Conservation (phyloP, 306 rosid species). For the Delonix regia region DNA sequence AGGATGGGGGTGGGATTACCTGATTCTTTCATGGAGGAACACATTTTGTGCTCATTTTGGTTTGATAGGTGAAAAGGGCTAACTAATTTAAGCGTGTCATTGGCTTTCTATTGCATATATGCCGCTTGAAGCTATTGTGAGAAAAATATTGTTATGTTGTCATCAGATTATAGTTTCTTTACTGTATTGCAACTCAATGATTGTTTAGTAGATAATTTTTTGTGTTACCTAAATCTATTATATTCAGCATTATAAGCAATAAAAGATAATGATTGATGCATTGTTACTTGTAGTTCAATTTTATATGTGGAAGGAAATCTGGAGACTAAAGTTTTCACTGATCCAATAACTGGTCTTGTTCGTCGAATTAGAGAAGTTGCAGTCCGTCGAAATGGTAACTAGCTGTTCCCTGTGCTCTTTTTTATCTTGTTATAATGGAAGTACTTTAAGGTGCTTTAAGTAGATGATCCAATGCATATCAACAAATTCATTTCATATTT, state of each 20-base stretch:
- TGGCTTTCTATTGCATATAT: not conserved
- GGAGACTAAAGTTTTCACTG: slow-evolving; percentile 75
- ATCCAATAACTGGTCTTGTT: slow-evolving; percentile 71
- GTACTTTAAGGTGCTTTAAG: not conserved
- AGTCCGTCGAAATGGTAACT: slow-evolving; percentile 73
- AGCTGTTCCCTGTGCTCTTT: not conserved
- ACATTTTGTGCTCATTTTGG: not conserved
- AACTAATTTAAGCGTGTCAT: not conserved
- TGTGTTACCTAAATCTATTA: not conserved
- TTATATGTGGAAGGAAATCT: slow-evolving; percentile 86
- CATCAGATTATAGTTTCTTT: not conserved
- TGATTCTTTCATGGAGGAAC: not conserved
- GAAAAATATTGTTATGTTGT: not conserved
- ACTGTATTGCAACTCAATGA: not conserved
- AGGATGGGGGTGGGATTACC: not conserved
- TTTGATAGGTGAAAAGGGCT: not conserved
- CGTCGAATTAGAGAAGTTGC: slow-evolving; percentile 82
- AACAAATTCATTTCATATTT: not conserved
- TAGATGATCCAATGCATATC: not conserved
- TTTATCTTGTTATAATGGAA: not conserved
- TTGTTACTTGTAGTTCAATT: slow-evolving; percentile 56
- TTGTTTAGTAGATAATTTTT: not conserved
- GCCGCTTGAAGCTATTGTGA: not conserved
- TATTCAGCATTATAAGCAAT: not conserved
- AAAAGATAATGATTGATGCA: not conserved